These are phyloP conservation scores for Pluteus cervinus DNA, from an alignment of 768 basidiomycete species.

Conservation along the genomic window DNA sequence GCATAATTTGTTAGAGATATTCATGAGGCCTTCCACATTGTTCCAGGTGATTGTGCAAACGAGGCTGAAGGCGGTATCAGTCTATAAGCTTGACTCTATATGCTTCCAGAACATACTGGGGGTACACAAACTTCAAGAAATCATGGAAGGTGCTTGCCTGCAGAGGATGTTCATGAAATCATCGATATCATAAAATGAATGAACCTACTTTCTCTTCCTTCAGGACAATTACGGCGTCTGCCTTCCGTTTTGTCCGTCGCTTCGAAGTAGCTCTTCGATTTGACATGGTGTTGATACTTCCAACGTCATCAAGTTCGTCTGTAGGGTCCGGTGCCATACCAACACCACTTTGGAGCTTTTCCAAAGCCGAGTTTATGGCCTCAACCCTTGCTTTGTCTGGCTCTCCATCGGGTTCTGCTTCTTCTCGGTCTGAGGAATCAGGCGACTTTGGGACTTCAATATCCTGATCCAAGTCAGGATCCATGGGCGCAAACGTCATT, in stretches of 20 bases:
- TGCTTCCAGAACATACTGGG: constrained; percentile 55
- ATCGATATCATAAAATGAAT: not conserved
- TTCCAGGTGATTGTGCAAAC: constrained; percentile 95
- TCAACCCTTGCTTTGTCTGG: no score
- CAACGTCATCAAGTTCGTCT: no score
- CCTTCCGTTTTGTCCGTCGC: constrained; percentile 39
- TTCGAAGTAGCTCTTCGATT: constrained; percentile 34
- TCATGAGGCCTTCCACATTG: constrained; percentile 88
- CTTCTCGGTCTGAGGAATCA: no score
- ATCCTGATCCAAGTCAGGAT: constrained; percentile 39
- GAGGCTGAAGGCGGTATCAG: constrained; percentile 36
- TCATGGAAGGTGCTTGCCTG: constrained; percentile 87
- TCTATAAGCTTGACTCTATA: not conserved
- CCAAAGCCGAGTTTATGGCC: no score
- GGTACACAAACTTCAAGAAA: constrained; percentile 90
- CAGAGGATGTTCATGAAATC: constrained; percentile 3
- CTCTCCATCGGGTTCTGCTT: no score
- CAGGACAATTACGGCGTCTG: constrained; percentile 83
- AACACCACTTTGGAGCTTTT: no score
- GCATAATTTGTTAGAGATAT: constrained; percentile 85
- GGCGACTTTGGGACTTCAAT: constrained; percentile 41
- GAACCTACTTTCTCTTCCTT: constrained; percentile 75
- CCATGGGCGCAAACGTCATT: constrained; percentile 56
- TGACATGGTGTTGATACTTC: no score
- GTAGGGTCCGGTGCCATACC: no score